Percentiles rank a stretch among this genome's conserved stretches.
Conservation (phyloP, 192 early-diverging fungal genomes). For the Coemansia sp. region DNA sequence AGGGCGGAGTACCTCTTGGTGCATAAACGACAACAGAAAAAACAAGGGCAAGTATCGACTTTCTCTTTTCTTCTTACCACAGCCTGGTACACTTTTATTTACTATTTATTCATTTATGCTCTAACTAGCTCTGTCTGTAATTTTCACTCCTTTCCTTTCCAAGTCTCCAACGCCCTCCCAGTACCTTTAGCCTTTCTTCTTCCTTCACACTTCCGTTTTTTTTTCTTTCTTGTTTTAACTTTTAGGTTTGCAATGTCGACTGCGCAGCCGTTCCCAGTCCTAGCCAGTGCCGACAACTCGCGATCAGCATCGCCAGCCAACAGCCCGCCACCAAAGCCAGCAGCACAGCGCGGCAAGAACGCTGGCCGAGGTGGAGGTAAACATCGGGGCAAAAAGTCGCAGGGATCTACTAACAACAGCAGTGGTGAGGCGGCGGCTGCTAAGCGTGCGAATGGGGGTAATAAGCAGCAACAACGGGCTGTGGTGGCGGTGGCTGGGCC, state of each 20-base stretch:
- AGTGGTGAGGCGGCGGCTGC: neutral
- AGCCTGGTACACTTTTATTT: neutral
- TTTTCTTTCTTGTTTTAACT: conserved; percentile 1
- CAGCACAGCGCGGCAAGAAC: neutral
- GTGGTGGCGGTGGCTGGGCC: conserved; percentile 3
- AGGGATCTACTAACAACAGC: neutral
- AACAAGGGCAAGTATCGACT: neutral
- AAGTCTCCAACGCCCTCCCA: neutral
- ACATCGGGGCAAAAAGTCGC: neutral
- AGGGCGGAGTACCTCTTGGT: neutral
- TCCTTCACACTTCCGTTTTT: neutral
- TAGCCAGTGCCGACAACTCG: conserved; percentile 45
- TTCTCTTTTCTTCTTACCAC: neutral
- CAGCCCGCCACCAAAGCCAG: neutral
- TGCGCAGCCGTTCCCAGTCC: conserved; percentile 34
- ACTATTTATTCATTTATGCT: neutral
- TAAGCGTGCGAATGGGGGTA: neutral
- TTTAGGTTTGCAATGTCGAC: conserved; percentile 16
- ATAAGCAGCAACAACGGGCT: neutral
- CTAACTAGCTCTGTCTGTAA: neutral
- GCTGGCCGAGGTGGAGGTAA: neutral
- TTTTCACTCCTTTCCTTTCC: neutral
- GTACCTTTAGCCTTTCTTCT: neutral
- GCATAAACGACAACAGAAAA: neutral
- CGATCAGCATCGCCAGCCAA: conserved; percentile 39